These are phyloP conservation scores for Phialophora tarda DNA, from an alignment of 2,329 filamentous ascomycete genomes.

Conservation along the genomic window DNA sequence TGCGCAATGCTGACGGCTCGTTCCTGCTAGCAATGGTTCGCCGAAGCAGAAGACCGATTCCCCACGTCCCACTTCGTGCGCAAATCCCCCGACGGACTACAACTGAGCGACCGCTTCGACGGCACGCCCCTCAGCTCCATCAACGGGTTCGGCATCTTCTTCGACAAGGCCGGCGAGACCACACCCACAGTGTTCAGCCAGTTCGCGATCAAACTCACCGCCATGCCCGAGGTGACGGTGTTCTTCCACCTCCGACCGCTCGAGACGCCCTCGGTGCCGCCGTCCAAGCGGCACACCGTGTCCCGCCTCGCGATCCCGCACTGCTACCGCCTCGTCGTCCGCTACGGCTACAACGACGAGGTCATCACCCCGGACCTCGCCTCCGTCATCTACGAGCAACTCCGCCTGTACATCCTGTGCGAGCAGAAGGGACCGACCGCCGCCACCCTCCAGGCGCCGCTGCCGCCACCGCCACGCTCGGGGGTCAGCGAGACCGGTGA, in stretches of 20 bases:
- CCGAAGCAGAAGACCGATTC: constrained; percentile 68
- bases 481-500: neutral
- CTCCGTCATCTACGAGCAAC: constrained; percentile 63
- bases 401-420: constrained; percentile 58
- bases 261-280: constrained; percentile 61
- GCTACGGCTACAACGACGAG: constrained; percentile 75
- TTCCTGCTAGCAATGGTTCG: constrained; percentile 64
- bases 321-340: constrained; percentile 71
- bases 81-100: constrained; percentile 35
- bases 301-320: constrained; percentile 57
- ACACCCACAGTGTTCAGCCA: constrained; percentile 73
- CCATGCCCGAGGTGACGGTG: constrained; percentile 69
- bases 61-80: constrained; percentile 50
- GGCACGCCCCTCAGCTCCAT: constrained; percentile 53
- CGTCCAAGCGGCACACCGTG: constrained; percentile 58
- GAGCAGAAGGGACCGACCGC: constrained; percentile 21
- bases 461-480: neutral
- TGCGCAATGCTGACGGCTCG: neutral
- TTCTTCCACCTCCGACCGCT: constrained; percentile 76
- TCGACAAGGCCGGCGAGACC: constrained; percentile 73
- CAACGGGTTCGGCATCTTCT: constrained; percentile 72
- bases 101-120: constrained; percentile 50
- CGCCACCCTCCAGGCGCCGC: neutral
- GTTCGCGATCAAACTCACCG: constrained; percentile 73
- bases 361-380: constrained; percentile 70